phyloP scores from a whole-genome alignment of 306 rosid species.

The Lathyrus aphaca region DNA sequence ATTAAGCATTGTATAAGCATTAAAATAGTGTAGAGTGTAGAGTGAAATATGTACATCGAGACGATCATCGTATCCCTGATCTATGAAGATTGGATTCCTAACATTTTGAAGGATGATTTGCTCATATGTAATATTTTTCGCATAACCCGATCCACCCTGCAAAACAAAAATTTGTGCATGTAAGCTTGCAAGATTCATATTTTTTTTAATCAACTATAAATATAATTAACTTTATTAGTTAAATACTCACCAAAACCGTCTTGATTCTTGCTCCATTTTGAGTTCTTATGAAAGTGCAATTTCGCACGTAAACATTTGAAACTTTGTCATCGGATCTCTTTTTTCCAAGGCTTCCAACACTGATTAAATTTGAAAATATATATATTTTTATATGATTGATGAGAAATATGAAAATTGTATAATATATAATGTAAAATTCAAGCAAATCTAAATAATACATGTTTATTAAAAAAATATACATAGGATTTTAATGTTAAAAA shows the following conservation, averaged over 20 bases:
- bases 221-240: background rate
- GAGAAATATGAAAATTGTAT: background rate
- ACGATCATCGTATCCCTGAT: slow-evolving; percentile 19
- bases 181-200: too few species aligned
- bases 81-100: slow-evolving; percentile 42
- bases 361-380: background rate
- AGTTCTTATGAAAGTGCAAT: slow-evolving; percentile 38
- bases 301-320: slow-evolving; percentile 38
- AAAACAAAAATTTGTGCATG: background rate
- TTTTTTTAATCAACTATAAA: background rate
- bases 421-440: background rate
- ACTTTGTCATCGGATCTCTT: background rate
- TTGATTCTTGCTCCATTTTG: slow-evolving; percentile 56
- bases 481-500: background rate
- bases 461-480: background rate
- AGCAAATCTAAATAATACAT: background rate
- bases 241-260: slow-evolving; percentile 38
- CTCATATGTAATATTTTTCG: slow-evolving; percentile 42
- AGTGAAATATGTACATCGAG: background rate
- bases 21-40: background rate
- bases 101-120: slow-evolving; percentile 11
- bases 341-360: slow-evolving; percentile 55
- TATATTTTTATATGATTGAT: background rate
- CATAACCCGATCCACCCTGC: slow-evolving; percentile 55
- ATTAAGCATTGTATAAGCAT: background rate